Evolutionary conservation across 352 stramenopile species (phyloP).

Genomic region (Phytophthora macrochlamydospora): DNA sequence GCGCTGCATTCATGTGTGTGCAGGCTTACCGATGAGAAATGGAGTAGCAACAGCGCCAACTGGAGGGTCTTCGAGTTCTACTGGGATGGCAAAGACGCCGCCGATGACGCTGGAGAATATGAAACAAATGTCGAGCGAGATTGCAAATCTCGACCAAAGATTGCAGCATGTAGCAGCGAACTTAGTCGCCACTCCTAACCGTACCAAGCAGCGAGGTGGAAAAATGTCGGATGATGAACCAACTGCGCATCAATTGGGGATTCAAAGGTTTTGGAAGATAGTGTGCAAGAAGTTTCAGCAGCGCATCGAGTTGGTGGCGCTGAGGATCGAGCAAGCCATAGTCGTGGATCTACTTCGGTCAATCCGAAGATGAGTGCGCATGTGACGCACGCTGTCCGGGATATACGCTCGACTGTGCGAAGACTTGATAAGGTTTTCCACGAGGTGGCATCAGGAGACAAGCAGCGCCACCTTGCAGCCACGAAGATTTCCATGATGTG

Average conservation of each 20-base stretch:
- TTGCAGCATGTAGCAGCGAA: conserved; percentile 28
- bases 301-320: neutral
- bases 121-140: conserved; percentile 35
- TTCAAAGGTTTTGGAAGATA: conserved; percentile 4
- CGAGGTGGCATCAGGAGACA: conserved; percentile 74
- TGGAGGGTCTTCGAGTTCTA: conserved; percentile 5
- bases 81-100: neutral
- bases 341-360: conserved; percentile 1
- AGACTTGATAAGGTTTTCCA: conserved; percentile 80
- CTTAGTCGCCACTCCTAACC: conserved; percentile 2
- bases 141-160: conserved; percentile 27
- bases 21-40: conserved; percentile 12
- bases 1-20: neutral
- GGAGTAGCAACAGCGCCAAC: conserved; percentile 21
- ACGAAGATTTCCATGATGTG: conserved; percentile 67
- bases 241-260: conserved; percentile 39
- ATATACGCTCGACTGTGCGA: conserved; percentile 66
- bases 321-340: neutral
- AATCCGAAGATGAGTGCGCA: conserved; percentile 50
- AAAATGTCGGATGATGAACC: conserved; percentile 3
- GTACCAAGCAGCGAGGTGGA: neutral
- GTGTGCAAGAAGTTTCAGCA: conserved; percentile 46
- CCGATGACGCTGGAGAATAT: conserved; percentile 27
- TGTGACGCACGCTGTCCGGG: conserved; percentile 61
- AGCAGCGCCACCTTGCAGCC: conserved; percentile 71